A percentile compares a stretch with the other conserved stretches of the same genome.
Evolutionary conservation across 179 eudicot species (phyloP).

Genomic region (Monotropa hypopitys): DNA sequence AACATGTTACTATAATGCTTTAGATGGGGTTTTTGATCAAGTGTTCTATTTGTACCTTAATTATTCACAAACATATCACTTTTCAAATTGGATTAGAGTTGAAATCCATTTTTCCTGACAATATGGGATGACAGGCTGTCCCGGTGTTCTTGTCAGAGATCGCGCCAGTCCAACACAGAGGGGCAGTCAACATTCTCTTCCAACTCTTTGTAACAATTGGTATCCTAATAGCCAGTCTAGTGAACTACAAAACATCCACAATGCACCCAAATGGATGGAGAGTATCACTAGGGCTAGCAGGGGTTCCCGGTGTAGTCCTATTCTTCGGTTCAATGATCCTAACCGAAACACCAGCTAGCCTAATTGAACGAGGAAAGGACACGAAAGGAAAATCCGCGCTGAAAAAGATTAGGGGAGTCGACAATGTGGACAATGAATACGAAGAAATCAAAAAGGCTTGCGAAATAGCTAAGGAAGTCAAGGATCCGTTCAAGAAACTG

Average conservation of each 20-base stretch:
- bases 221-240: slow-evolving; percentile 28
- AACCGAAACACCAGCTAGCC: slow-evolving; percentile 43
- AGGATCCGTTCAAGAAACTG: slow-evolving; percentile 28
- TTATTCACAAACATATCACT: background rate
- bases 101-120: background rate
- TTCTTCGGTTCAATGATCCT: slow-evolving; percentile 32
- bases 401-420: slow-evolving; percentile 27
- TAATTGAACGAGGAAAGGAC: slow-evolving; percentile 23
- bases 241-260: slow-evolving; percentile 22
- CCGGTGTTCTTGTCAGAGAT: slow-evolving; percentile 62
- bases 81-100: background rate
- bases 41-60: background rate
- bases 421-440: slow-evolving; percentile 28
- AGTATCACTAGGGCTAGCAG: slow-evolving; percentile 35
- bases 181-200: slow-evolving; percentile 56
- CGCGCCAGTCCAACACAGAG: slow-evolving; percentile 53
- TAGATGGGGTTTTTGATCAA: background rate
- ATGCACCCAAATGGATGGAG: slow-evolving; percentile 37
- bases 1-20: background rate
- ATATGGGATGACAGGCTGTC: slow-evolving; percentile 29
- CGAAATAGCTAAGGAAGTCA: slow-evolving; percentile 21
- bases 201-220: slow-evolving; percentile 55
- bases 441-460: slow-evolving; percentile 24
- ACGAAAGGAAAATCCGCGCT: slow-evolving; percentile 15
- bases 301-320: slow-evolving; percentile 28